These are phyloP conservation scores for Pseudogymnoascus sp. DNA, from an alignment of 2,329 filamentous ascomycete species.

Conservation along the genomic window DNA sequence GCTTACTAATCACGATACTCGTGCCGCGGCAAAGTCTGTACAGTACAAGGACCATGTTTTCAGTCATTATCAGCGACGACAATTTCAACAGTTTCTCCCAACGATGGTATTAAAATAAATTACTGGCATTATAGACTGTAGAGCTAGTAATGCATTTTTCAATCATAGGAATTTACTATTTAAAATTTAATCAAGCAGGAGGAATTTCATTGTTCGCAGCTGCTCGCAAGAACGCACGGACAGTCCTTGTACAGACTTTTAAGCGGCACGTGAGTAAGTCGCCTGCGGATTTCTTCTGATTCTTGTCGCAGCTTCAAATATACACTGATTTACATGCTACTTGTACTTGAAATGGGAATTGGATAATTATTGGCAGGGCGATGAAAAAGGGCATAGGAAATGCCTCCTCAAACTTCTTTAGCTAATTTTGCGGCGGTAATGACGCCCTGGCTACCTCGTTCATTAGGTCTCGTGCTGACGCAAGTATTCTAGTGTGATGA, in stretches of 20 bases:
- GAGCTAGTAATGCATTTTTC: too few species aligned
- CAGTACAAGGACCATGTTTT: too few species aligned
- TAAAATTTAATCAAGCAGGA: too few species aligned
- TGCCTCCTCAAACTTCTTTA: background rate
- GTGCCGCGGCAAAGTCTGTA: too few species aligned
- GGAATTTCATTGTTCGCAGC: too few species aligned
- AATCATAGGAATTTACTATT: too few species aligned
- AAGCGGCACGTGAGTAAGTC: background rate
- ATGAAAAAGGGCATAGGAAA: background rate
- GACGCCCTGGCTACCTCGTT: background rate
- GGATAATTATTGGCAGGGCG: background rate
- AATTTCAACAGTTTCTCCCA: too few species aligned
- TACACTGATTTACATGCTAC: background rate
- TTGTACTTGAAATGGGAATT: background rate
- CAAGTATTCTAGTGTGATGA: slow-evolving; percentile 11
- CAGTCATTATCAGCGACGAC: too few species aligned
- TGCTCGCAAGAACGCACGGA: too few species aligned
- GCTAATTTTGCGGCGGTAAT: slow-evolving; percentile 2
- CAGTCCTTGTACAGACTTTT: too few species aligned
- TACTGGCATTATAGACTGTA: too few species aligned
- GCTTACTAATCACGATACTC: background rate
- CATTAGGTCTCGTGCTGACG: background rate
- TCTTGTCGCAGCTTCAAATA: background rate
- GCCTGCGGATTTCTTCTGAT: background rate
- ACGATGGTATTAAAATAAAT: too few species aligned